Conservation (phyloP, 2,329 filamentous ascomycete species). For the Ambrosiella xylebori region DNA sequence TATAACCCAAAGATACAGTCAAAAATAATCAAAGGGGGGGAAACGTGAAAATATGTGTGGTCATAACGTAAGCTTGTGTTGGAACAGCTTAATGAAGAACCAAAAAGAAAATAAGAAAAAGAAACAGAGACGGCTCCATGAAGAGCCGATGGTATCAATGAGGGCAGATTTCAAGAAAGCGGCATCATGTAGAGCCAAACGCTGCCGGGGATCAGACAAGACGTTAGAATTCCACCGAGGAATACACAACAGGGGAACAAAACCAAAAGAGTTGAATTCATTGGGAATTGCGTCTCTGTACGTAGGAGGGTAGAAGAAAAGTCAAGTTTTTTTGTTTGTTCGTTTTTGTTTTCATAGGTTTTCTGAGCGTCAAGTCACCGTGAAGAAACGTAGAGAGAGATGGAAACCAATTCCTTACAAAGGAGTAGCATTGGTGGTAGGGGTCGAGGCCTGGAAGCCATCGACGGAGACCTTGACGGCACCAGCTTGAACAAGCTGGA, state of each 20-base stretch:
- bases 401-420: not conserved
- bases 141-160: not conserved
- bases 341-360: not conserved
- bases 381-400: not conserved
- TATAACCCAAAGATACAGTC: not conserved
- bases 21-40: conserved; percentile 1
- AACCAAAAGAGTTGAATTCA: conserved; percentile 9
- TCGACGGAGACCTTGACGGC: conserved; percentile 76
- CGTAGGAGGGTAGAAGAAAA: not conserved
- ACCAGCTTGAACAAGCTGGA: conserved; percentile 76
- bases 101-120: conserved; percentile 4
- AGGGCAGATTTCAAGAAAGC: not conserved
- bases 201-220: not conserved
- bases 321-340: not conserved
- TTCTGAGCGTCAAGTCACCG: not conserved
- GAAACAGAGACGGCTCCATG: not conserved
- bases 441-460: conserved; percentile 13
- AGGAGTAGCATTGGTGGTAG: conserved; percentile 9
- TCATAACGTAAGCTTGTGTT: conserved; percentile 11
- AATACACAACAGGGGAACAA: not conserved
- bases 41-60: conserved; percentile 1
- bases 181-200: not conserved
- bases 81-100: conserved; percentile 10
- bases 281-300: not conserved
- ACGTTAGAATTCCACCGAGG: not conserved